These are phyloP conservation scores for Nitzschia putrida DNA, from an alignment of 108 stramenopile genomes.

Conservation along the genomic window DNA sequence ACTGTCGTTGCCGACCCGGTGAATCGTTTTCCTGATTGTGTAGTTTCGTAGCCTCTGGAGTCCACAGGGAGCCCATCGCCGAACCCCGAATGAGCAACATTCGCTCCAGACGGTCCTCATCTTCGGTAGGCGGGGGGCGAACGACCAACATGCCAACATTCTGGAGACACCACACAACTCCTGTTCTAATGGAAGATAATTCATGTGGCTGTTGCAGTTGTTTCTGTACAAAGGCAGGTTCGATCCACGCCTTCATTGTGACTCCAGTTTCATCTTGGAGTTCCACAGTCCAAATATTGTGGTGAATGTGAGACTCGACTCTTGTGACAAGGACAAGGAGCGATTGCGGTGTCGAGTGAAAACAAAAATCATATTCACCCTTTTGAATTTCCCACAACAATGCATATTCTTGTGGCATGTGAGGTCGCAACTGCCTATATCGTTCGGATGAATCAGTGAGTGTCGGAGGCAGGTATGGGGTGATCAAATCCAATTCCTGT, in stretches of 20 bases:
- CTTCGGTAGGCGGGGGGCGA: neutral
- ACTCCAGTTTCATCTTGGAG: slow-evolving; percentile 51
- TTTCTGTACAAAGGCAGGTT: slow-evolving; percentile 35
- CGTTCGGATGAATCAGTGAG: slow-evolving; percentile 16
- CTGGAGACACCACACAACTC: slow-evolving; percentile 62
- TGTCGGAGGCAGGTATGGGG: slow-evolving; percentile 37
- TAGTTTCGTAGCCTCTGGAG: slow-evolving; percentile 19
- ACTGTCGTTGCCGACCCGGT: slow-evolving; percentile 15
- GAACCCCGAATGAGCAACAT: slow-evolving; percentile 35
- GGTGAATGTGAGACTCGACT: slow-evolving; percentile 26
- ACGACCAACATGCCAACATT: slow-evolving; percentile 42
- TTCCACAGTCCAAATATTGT: slow-evolving; percentile 45
- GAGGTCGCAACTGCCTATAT: slow-evolving; percentile 30
- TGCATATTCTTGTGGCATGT: slow-evolving; percentile 17
- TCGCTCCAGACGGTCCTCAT: slow-evolving; percentile 31
- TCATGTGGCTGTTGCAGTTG: slow-evolving; percentile 25
- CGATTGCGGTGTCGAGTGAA: neutral
- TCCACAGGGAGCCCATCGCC: slow-evolving; percentile 31
- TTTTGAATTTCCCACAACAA: slow-evolving; percentile 31
- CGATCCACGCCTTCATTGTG: slow-evolving; percentile 48
- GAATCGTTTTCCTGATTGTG: slow-evolving; percentile 1
- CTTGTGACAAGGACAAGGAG: slow-evolving; percentile 37
- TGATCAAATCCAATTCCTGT: slow-evolving; percentile 23
- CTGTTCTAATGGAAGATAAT: slow-evolving; percentile 37
- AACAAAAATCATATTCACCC: slow-evolving; percentile 16